Evolutionary conservation across 1,284 basidiomycete genomes (phyloP).

Genomic region (Anthracocystis panici-leucophaei): DNA sequence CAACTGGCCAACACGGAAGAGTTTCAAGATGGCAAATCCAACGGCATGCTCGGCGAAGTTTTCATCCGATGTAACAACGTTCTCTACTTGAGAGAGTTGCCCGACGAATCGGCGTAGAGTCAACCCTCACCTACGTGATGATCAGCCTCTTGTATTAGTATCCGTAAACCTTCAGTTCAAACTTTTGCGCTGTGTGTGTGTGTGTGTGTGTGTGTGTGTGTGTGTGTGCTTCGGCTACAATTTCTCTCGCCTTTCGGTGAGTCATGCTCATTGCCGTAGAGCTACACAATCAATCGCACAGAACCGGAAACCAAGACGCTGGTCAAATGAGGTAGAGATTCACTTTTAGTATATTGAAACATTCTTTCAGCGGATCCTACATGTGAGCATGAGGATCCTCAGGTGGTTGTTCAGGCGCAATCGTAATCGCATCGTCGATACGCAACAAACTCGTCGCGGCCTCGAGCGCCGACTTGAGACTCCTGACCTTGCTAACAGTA

Average conservation of each 20-base stretch:
- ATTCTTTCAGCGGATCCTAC: constrained; percentile 28
- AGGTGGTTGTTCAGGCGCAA: constrained; percentile 63
- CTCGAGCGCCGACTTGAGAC: constrained; percentile 95
- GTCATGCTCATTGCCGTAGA: background rate
- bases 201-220: background rate
- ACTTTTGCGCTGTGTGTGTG: background rate
- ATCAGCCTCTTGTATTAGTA: constrained; percentile 8
- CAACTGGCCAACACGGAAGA: constrained; percentile 99
- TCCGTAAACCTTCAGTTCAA: background rate
- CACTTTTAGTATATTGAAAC: constrained; percentile 14
- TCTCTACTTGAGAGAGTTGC: constrained; percentile 64
- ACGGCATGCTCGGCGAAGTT: constrained; percentile 95
- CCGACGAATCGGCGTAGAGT: constrained; percentile 44
- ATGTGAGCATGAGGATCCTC: constrained; percentile 69
- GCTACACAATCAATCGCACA: background rate
- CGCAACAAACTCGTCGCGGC: constrained; percentile 93
- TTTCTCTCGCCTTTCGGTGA: background rate
- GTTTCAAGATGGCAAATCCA: constrained; percentile 94
- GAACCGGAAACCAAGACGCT: background rate
- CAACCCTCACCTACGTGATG: background rate
- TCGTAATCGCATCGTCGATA: constrained; percentile 81
- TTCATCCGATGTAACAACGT: constrained; percentile 82
- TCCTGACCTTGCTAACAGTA: constrained; percentile 95
- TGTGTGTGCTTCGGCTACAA: background rate
- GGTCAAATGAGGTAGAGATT: background rate